Conservation (phyloP, 2,329 filamentous ascomycete species). For the Pseudodiploospora longispora region DNA sequence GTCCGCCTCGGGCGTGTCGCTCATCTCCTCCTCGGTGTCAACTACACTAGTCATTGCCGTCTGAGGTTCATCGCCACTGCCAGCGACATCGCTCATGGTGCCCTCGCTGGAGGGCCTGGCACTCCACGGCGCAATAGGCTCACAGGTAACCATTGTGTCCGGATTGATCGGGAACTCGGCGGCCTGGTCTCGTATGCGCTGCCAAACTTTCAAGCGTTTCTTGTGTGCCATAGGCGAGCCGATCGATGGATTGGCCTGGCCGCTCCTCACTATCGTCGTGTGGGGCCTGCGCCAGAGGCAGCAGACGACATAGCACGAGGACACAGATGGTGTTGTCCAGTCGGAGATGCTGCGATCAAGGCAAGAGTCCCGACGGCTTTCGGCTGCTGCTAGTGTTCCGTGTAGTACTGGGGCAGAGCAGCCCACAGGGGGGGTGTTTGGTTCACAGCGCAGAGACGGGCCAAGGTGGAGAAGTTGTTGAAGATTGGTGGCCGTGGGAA, state of each 20-base stretch:
- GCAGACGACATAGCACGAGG: neutral
- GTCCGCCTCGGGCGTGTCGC: conserved; percentile 2
- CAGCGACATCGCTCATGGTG: conserved; percentile 22
- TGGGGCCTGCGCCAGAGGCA: neutral
- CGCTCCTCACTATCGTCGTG: neutral
- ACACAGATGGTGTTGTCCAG: conserved; percentile 1
- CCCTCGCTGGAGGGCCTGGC: conserved; percentile 24
- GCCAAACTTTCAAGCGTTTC: conserved; percentile 1
- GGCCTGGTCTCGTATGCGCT: neutral
- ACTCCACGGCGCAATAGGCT: conserved; percentile 1
- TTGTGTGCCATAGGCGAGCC: conserved; percentile 2
- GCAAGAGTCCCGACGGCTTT: neutral
- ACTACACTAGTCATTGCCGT: conserved; percentile 31
- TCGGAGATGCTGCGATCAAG: neutral
- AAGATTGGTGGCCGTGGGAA: too few species aligned
- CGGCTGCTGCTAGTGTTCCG: neutral
- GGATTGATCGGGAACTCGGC: neutral
- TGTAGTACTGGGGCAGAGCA: neutral
- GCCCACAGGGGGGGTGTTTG: too few species aligned
- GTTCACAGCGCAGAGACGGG: too few species aligned
- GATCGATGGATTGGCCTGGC: neutral
- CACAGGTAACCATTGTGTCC: neutral
- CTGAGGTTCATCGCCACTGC: conserved; percentile 22
- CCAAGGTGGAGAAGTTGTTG: too few species aligned
- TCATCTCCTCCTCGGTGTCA: conserved; percentile 25